Percentiles rank a stretch among this genome's conserved stretches.
Conservation (phyloP, 2,329 filamentous ascomycete species). For the Sclerotinia trifoliorum region DNA sequence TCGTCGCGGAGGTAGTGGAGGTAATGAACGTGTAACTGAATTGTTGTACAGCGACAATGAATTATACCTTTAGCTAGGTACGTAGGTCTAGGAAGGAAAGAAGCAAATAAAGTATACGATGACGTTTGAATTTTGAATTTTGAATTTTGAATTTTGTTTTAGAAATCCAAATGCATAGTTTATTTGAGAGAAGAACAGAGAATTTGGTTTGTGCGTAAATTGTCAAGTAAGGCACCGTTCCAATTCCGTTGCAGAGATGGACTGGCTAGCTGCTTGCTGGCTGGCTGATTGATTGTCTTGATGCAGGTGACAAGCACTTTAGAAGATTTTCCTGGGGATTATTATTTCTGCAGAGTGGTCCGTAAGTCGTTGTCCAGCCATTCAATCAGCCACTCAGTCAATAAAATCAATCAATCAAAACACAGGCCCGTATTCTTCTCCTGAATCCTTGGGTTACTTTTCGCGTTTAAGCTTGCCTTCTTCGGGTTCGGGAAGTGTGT, state of each 20-base stretch:
- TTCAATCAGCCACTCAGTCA: background rate
- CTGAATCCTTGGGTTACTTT: constrained; percentile 12
- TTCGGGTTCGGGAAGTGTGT: background rate
- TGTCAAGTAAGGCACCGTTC: background rate
- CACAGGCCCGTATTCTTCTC: background rate
- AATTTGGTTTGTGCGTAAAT: constrained; percentile 16
- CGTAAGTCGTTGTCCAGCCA: background rate
- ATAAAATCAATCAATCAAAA: constrained; percentile 3
- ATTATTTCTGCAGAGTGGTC: background rate
- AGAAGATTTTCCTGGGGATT: background rate
- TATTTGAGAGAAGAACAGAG: constrained; percentile 3
- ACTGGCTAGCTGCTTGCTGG: background rate
- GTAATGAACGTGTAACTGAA: constrained; percentile 22
- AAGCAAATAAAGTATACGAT: background rate
- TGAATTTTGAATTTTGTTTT: background rate
- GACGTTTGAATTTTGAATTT: background rate
- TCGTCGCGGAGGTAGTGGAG: background rate
- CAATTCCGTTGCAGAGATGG: background rate
- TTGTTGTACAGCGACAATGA: constrained; percentile 24
- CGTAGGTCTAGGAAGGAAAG: background rate
- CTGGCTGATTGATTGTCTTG: background rate
- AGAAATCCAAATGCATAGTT: background rate
- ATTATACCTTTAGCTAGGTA: background rate
- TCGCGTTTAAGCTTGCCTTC: constrained; percentile 2
- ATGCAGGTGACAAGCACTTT: constrained; percentile 1